These are phyloP conservation scores for Fusarium siculi DNA, from an alignment of 2,329 filamentous ascomycete species.

Conservation along the genomic window DNA sequence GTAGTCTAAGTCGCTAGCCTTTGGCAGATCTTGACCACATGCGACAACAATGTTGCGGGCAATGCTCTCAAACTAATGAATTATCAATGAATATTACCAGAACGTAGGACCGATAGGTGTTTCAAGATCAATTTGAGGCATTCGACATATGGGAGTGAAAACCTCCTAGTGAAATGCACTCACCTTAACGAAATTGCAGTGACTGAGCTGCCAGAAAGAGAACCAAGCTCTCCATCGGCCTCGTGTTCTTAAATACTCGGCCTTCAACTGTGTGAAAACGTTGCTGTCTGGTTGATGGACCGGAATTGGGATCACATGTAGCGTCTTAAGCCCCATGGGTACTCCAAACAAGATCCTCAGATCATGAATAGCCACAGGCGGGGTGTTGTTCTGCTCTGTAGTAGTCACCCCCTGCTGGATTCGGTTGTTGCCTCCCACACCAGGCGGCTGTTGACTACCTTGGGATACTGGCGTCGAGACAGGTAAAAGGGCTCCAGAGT, in stretches of 20 bases:
- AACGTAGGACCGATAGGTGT: neutral
- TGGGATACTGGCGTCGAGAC: neutral
- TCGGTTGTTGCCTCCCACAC: neutral
- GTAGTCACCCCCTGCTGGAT: neutral
- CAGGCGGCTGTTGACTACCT: neutral
- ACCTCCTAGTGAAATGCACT: neutral
- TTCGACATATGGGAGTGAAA: neutral
- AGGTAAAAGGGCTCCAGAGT: neutral
- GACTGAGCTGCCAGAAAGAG: conserved; percentile 16
- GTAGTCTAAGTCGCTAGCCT: neutral
- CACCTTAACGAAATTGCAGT: conserved; percentile 21
- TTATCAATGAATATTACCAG: neutral
- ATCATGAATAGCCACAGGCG: neutral
- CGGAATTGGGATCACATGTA: neutral
- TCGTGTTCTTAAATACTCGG: conserved; percentile 1
- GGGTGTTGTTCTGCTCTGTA: neutral
- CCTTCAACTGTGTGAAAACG: neutral
- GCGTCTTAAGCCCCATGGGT: neutral
- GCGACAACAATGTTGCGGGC: conserved; percentile 1
- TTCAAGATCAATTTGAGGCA: too few relatives aligned
- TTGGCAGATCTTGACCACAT: conserved; percentile 4
- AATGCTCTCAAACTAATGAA: conserved; percentile 1
- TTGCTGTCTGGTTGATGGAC: neutral
- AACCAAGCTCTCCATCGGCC: neutral
- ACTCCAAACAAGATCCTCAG: conserved; percentile 9